Percentiles rank a stretch among this genome's conserved stretches.
phyloP scores from a whole-genome alignment of 1,284 basidiomycete genomes.

The Papiliotrema nemorosa region DNA sequence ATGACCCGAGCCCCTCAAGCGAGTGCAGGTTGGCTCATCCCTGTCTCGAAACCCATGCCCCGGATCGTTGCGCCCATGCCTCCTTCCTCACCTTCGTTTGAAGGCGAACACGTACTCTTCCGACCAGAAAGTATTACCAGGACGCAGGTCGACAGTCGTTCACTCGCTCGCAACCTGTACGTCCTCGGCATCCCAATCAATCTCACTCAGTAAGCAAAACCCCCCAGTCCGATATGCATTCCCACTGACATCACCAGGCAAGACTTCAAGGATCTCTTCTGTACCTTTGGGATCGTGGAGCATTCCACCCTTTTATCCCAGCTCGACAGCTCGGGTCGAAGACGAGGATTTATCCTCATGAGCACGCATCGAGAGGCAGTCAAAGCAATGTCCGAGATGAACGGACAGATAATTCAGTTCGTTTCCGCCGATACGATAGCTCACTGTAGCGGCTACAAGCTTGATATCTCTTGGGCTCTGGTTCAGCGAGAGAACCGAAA shows the following conservation, averaged over 20 bases:
- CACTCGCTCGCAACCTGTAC: constrained; percentile 41
- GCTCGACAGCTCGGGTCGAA: constrained; percentile 41
- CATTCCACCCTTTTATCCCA: constrained; percentile 43
- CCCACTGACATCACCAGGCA: constrained; percentile 15
- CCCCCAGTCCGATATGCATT: background rate
- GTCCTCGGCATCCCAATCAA: constrained; percentile 41
- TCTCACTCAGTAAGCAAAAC: constrained; percentile 33
- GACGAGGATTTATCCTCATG: constrained; percentile 44
- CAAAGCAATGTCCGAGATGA: constrained; percentile 34
- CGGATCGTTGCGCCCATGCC: too few relatives aligned
- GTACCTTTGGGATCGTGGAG: constrained; percentile 34
- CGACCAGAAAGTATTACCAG: background rate
- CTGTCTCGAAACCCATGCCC: background rate
- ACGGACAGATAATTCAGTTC: constrained; percentile 29
- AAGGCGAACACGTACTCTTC: too few relatives aligned
- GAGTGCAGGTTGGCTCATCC: background rate
- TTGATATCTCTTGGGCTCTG: constrained; percentile 46
- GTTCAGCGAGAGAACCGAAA: constrained; percentile 40
- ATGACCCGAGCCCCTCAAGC: background rate
- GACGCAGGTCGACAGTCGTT: background rate
- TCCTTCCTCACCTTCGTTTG: too few relatives aligned
- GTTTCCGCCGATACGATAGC: too few relatives aligned
- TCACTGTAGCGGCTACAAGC: constrained; percentile 34
- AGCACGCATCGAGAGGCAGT: constrained; percentile 34
- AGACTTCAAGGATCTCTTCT: constrained; percentile 38